These are phyloP conservation scores for Rhododendron molle DNA, from an alignment of 148 eudicot genomes.

Conservation along the genomic window DNA sequence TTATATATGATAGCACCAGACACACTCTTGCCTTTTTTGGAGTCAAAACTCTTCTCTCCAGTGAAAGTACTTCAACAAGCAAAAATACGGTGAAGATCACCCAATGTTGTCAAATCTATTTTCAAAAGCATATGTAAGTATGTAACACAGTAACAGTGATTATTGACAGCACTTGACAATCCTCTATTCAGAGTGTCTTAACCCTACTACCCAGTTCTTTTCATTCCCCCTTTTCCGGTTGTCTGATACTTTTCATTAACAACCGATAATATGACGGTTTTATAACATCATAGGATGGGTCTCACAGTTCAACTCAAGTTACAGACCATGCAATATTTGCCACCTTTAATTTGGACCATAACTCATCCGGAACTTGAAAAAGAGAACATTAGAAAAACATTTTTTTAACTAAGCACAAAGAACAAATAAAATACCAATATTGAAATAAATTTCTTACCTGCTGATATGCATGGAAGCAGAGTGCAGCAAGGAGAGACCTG, in stretches of 20 bases:
- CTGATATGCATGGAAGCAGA: constrained; percentile 97
- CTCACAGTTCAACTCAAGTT: not conserved
- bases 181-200: not conserved
- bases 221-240: not conserved
- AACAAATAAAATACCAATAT: not conserved
- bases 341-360: not conserved
- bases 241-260: not conserved
- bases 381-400: not conserved
- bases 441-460: constrained; percentile 45
- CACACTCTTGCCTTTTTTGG: not conserved
- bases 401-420: not conserved
- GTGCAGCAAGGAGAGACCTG: constrained; percentile 79
- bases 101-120: not conserved
- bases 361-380: not conserved
- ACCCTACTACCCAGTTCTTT: not conserved
- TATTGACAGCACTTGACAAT: not conserved
- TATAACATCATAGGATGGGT: not conserved
- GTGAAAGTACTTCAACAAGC: not conserved
- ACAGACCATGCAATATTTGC: not conserved
- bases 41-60: not conserved
- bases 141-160: not conserved
- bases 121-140: not conserved
- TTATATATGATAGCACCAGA: not conserved
- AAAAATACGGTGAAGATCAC: not conserved
- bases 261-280: not conserved